Evolutionary conservation across 352 stramenopile genomes (phyloP).

Genomic region (Stephanocyclus meneghinianus): DNA sequence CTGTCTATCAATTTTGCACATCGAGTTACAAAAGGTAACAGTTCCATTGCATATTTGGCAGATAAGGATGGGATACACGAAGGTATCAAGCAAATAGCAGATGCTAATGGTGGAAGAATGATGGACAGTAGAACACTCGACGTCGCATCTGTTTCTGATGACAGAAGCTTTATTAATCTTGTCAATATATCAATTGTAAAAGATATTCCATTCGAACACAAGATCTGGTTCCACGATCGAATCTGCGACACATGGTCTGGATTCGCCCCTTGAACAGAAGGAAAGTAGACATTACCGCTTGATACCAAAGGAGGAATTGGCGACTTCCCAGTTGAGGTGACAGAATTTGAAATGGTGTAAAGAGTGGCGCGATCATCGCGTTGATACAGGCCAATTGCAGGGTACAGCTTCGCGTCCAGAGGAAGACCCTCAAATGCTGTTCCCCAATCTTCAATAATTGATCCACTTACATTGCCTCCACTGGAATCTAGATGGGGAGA

Average conservation of each 20-base stretch:
- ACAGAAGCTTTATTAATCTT: conserved; percentile 51
- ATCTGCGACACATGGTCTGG: conserved; percentile 26
- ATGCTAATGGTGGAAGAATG: conserved; percentile 69
- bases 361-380: conserved; percentile 80
- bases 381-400: conserved; percentile 81
- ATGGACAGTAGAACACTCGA: conserved; percentile 36
- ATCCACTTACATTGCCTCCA: conserved; percentile 24
- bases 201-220: conserved; percentile 52
- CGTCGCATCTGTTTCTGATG: conserved; percentile 15
- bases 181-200: conserved; percentile 51
- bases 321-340: conserved; percentile 28
- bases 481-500: conserved; percentile 42
- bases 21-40: conserved; percentile 68
- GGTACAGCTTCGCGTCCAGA: conserved; percentile 79
- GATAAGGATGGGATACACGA: conserved; percentile 77
- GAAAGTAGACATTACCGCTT: conserved; percentile 56
- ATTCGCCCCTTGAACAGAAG: conserved; percentile 15
- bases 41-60: conserved; percentile 62
- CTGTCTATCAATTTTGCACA: conserved; percentile 58
- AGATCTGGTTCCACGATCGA: conserved; percentile 47
- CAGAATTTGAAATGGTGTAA: conserved; percentile 60
- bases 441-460: conserved; percentile 81
- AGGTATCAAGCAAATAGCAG: conserved; percentile 70
- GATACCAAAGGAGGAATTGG: conserved; percentile 24
- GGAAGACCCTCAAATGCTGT: conserved; percentile 83